These are phyloP conservation scores for Daucus carota DNA, from an alignment of 129 eudicot species.

Conservation along the genomic window DH1_v3.0 NC_030385.2:7285001-7285500, in stretches of 20 bases:
- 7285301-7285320: neutral
- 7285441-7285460: neutral
- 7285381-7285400: neutral
- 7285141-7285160: neutral
- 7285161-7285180: neutral
- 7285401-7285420: neutral
- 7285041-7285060: neutral
- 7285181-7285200: no score
- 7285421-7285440: neutral
- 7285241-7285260: neutral
- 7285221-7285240: neutral
- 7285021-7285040: neutral
- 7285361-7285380: neutral
- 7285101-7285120: neutral
- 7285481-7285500: neutral
- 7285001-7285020: slow-evolving; percentile 66
- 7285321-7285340: neutral
- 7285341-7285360: neutral
- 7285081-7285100: neutral
- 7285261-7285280: neutral
- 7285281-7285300: neutral
- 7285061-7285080: neutral
- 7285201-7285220: neutral
- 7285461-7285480: neutral
- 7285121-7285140: neutral